A percentile compares a stretch with the other conserved stretches of the same genome.
Evolutionary conservation across 345 rosid species (phyloP).

Genomic region (Luvunga scandens): DNA sequence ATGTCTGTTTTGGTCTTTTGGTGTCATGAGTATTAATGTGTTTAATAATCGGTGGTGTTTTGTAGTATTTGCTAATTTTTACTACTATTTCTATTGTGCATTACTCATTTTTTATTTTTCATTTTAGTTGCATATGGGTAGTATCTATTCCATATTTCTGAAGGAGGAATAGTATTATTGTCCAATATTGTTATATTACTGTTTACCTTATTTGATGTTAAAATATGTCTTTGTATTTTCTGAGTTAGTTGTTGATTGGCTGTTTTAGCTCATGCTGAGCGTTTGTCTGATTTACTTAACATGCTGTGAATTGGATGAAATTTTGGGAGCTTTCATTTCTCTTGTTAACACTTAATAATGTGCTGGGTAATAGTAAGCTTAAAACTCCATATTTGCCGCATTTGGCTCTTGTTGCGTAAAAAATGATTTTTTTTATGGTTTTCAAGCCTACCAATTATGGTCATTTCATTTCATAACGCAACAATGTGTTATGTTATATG

Average conservation of each 20-base stretch:
- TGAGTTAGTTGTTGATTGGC: neutral
- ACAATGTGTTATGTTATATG: neutral
- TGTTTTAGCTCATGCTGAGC: neutral
- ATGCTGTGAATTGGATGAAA: neutral
- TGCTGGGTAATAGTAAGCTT: neutral
- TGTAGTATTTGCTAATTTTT: neutral
- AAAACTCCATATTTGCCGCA: neutral
- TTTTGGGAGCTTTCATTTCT: neutral
- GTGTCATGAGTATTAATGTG: neutral
- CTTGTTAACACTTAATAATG: neutral
- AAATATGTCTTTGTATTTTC: neutral
- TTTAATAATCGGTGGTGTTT: neutral
- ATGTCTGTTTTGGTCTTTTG: neutral
- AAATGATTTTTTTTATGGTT: neutral
- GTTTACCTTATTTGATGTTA: neutral
- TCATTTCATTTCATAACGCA: neutral
- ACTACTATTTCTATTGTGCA: no score
- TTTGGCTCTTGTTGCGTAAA: neutral
- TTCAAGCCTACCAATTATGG: neutral
- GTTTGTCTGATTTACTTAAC: neutral
- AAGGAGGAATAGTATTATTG: neutral
- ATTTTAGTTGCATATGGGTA: no score
- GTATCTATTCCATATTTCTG: neutral
- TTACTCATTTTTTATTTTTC: neutral
- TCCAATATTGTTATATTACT: neutral